Evolutionary conservation across 805 yeast species (phyloP).

Genomic region (Tanozyma kutaoensis): DNA sequence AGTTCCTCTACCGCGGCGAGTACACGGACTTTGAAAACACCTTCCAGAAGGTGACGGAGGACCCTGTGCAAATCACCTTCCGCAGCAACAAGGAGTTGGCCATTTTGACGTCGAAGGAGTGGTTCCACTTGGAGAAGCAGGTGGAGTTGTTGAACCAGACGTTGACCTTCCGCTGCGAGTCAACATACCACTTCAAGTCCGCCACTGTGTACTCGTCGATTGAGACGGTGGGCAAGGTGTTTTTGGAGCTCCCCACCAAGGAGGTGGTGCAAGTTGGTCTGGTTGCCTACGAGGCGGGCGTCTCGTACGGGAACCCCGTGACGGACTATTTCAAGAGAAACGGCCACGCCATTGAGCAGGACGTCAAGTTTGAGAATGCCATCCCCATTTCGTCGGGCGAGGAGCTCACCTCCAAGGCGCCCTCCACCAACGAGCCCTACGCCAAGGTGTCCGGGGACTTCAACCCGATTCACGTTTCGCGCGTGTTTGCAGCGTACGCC

Average conservation of each 20-base stretch:
- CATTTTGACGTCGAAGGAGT: conserved; percentile 86
- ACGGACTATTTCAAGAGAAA: conserved; percentile 84
- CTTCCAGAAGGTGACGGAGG: conserved; percentile 76
- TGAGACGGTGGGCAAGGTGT: conserved; percentile 72
- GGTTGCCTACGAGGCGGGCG: conserved; percentile 80
- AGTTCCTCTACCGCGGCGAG: conserved; percentile 92
- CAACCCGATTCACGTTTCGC: conserved; percentile 96
- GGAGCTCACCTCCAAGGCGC: conserved; percentile 63
- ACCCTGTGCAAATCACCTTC: conserved; percentile 71
- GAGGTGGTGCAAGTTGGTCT: conserved; percentile 76
- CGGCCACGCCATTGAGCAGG: conserved; percentile 91
- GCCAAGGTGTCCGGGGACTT: conserved; percentile 97
- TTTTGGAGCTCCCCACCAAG: conserved; percentile 82
- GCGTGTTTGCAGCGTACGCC: conserved; percentile 89
- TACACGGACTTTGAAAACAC: conserved; percentile 85
- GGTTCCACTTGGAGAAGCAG: conserved; percentile 78
- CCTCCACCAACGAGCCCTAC: conserved; percentile 91
- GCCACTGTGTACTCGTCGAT: conserved; percentile 68
- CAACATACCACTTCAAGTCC: conserved; percentile 71
- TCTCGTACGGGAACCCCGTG: conserved; percentile 95
- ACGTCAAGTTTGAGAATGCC: conserved; percentile 76
- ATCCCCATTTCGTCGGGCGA: conserved; percentile 69
- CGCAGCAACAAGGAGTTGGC: conserved; percentile 81
- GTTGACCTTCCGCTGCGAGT: conserved; percentile 79
- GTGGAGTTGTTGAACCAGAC: conserved; percentile 66